phyloP scores from a whole-genome alignment of 371 early-diverging fungal species.

The Rhizomucor pusillus region DNA sequence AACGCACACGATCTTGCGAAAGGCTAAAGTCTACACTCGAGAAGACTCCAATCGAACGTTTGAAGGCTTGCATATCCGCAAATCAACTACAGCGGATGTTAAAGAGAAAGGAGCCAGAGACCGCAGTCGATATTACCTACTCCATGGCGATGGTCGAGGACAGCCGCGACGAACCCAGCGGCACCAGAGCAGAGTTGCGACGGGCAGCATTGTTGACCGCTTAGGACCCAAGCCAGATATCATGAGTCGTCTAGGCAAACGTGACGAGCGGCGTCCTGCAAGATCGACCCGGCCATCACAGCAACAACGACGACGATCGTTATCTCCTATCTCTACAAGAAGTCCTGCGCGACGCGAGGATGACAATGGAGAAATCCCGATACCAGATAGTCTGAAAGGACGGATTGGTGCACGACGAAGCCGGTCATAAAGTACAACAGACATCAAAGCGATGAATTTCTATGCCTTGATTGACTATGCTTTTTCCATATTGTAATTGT shows the following conservation, averaged over 20 bases:
- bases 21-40: constrained; percentile 21
- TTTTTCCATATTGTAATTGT: neutral
- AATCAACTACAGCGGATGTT: constrained; percentile 47
- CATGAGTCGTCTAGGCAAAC: constrained; percentile 13
- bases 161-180: neutral
- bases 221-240: neutral
- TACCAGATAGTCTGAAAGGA: constrained; percentile 16
- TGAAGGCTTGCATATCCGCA: constrained; percentile 31
- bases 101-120: constrained; percentile 50
- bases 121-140: constrained; percentile 50
- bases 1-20: constrained; percentile 25
- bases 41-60: constrained; percentile 5
- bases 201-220: constrained; percentile 1
- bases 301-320: constrained; percentile 5
- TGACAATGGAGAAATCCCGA: neutral
- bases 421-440: neutral
- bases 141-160: constrained; percentile 38
- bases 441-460: neutral
- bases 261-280: constrained; percentile 6
- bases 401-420: constrained; percentile 12
- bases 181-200: neutral
- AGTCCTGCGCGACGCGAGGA: neutral
- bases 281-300: neutral
- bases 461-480: neutral
- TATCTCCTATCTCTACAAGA: constrained; percentile 3